These are phyloP conservation scores for Retiboletus flavoniger DNA, from an alignment of 1,284 basidiomycete genomes.

Conservation along the genomic window DNA sequence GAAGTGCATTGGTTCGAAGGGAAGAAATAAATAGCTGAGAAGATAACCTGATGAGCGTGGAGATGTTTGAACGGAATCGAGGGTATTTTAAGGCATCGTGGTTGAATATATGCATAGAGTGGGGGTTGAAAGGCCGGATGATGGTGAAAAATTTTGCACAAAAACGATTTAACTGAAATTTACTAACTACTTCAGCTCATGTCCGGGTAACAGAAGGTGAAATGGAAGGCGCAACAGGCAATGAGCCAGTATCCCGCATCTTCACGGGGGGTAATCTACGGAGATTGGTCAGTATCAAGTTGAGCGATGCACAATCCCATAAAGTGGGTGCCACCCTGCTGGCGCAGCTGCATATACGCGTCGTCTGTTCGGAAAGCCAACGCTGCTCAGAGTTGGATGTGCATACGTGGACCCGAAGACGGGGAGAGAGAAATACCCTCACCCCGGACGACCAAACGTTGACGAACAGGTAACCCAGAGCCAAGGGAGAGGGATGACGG, in stretches of 20 bases:
- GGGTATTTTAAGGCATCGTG: not conserved
- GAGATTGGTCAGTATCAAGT: constrained; percentile 6
- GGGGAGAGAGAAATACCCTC: not conserved
- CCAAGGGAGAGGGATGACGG: not conserved
- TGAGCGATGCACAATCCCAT: not conserved
- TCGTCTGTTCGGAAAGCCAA: not conserved
- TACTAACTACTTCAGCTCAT: constrained; percentile 10
- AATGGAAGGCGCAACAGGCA: constrained; percentile 10
- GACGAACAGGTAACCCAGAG: not conserved
- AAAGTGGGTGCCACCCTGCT: not conserved
- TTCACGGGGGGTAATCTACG: constrained; percentile 15
- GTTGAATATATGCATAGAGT: not conserved
- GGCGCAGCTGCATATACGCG: not conserved
- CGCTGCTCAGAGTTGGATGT: too few species aligned
- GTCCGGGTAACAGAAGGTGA: constrained; percentile 16
- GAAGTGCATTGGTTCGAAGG: too few species aligned
- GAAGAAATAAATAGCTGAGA: constrained; percentile 1
- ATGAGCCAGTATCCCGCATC: constrained; percentile 7
- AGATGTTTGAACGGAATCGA: not conserved
- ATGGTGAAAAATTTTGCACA: not conserved
- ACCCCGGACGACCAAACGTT: not conserved
- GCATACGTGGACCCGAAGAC: not conserved
- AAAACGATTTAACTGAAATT: not conserved
- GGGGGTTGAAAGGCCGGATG: not conserved
- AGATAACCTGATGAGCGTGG: not conserved